These are phyloP conservation scores for Talaromyces sp. DNA, from an alignment of 2,329 filamentous ascomycete species.

Conservation along the genomic window DNA sequence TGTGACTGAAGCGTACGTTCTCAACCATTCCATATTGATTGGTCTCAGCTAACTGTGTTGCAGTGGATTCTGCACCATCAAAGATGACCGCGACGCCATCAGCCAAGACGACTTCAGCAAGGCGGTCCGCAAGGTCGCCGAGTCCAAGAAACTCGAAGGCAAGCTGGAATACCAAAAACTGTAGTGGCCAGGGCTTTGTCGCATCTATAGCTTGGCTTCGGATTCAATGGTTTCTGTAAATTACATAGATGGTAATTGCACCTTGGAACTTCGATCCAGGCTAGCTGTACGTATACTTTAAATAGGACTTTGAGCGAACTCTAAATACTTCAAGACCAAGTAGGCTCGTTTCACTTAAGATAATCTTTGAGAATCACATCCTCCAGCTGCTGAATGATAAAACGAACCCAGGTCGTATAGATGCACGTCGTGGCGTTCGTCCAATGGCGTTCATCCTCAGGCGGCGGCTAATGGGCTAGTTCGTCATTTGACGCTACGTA, in stretches of 20 bases:
- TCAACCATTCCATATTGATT: neutral
- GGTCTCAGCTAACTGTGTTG: slow-evolving; percentile 15
- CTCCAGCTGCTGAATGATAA: too few relatives aligned
- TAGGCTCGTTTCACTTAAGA: neutral
- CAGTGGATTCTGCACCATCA: slow-evolving; percentile 94
- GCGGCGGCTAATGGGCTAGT: neutral
- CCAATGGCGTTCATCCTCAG: neutral
- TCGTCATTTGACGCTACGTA: neutral
- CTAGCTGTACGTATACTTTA: neutral
- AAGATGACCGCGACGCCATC: slow-evolving; percentile 92
- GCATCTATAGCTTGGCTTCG: neutral
- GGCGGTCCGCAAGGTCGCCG: slow-evolving; percentile 93
- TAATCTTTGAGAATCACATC: neutral
- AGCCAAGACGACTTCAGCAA: slow-evolving; percentile 99
- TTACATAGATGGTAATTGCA: slow-evolving; percentile 12
- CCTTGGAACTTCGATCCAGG: neutral
- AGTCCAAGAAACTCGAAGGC: slow-evolving; percentile 97
- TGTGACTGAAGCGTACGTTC: slow-evolving; percentile 90
- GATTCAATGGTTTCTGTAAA: slow-evolving; percentile 12
- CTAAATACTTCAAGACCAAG: neutral
- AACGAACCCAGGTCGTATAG: neutral
- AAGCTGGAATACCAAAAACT: slow-evolving; percentile 97
- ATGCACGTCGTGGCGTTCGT: neutral
- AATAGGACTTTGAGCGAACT: neutral
- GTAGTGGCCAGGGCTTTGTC: slow-evolving; percentile 41